A percentile compares a stretch with the other conserved stretches of the same genome.
phyloP scores from a whole-genome alignment of 495 filamentous ascomycete species.

The Opeltia flavorubescens region DNA sequence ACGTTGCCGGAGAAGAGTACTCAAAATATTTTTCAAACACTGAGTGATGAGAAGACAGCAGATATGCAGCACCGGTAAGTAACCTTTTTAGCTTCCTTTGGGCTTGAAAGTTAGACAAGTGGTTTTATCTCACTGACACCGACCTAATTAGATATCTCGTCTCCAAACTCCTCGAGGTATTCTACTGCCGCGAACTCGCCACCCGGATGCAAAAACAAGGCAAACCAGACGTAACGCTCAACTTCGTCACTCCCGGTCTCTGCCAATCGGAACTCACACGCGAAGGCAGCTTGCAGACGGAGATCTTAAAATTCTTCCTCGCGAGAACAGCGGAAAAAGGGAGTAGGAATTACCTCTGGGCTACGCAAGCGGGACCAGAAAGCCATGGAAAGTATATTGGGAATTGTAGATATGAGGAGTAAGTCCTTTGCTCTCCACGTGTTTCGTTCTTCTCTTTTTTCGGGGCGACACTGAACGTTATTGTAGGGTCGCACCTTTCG shows the following conservation, averaged over 20 bases:
- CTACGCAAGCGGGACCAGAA: constrained; percentile 17
- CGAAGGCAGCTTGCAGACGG: constrained; percentile 12
- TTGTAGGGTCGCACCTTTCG: constrained; percentile 18
- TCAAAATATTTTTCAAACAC: constrained; percentile 14
- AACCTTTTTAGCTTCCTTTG: neutral
- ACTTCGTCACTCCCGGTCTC: constrained; percentile 36
- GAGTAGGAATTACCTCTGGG: constrained; percentile 24
- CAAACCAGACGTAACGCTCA: constrained; percentile 34
- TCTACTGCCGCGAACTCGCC: constrained; percentile 18
- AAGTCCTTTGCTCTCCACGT: neutral
- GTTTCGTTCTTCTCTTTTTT: neutral
- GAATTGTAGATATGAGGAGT: constrained; percentile 7
- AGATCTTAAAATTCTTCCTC: constrained; percentile 16
- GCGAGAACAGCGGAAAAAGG: constrained; percentile 26
- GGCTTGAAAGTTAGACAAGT: too few relatives aligned
- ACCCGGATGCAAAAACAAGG: constrained; percentile 3
- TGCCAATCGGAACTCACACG: constrained; percentile 30
- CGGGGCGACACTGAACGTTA: neutral
- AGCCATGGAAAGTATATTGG: constrained; percentile 23
- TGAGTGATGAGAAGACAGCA: constrained; percentile 17
- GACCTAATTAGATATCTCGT: constrained; percentile 13
- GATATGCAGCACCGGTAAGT: constrained; percentile 13
- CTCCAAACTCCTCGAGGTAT: constrained; percentile 23
- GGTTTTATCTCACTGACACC: neutral
- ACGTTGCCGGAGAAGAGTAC: constrained; percentile 13